Evolutionary conservation across 805 yeast species (phyloP).

Genomic region (Saturnispora zaruensis): DNA sequence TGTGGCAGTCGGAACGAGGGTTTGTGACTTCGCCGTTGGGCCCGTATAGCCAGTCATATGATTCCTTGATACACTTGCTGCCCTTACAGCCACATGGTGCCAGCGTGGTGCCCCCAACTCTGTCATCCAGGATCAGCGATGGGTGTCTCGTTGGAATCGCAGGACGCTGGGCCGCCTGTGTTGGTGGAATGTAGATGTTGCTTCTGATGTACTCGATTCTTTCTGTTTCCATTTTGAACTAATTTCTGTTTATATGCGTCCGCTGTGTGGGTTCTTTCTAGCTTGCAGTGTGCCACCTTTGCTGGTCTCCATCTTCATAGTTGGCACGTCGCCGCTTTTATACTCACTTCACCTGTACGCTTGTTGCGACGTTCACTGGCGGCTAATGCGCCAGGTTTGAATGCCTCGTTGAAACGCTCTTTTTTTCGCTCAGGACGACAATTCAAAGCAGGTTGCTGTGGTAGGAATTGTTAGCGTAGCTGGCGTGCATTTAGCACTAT

Average conservation of each 20-base stretch:
- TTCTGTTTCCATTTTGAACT: conserved; percentile 27
- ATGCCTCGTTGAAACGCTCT: neutral
- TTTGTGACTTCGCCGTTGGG: conserved; percentile 29
- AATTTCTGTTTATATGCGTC: neutral
- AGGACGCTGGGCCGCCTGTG: conserved; percentile 14
- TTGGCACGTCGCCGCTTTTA: neutral
- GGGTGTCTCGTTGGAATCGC: conserved; percentile 30
- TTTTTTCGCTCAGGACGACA: neutral
- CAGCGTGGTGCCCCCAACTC: conserved; percentile 17
- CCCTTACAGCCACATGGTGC: conserved; percentile 31
- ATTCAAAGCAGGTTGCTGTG: neutral
- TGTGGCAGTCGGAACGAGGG: conserved; percentile 17
- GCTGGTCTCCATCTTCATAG: neutral
- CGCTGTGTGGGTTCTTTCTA: neutral
- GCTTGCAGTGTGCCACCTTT: neutral
- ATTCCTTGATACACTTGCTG: conserved; percentile 26
- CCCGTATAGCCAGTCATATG: conserved; percentile 30
- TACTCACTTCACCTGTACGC: neutral
- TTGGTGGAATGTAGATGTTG: conserved; percentile 29
- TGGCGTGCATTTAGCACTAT: neutral
- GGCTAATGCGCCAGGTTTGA: conserved; percentile 4
- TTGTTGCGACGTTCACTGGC: conserved; percentile 1
- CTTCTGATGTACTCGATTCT: conserved; percentile 25
- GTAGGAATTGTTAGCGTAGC: neutral
- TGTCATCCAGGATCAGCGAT: conserved; percentile 28